Evolutionary conservation across 352 stramenopile species (phyloP).

Genomic region (Phytophthora sojae): DNA sequence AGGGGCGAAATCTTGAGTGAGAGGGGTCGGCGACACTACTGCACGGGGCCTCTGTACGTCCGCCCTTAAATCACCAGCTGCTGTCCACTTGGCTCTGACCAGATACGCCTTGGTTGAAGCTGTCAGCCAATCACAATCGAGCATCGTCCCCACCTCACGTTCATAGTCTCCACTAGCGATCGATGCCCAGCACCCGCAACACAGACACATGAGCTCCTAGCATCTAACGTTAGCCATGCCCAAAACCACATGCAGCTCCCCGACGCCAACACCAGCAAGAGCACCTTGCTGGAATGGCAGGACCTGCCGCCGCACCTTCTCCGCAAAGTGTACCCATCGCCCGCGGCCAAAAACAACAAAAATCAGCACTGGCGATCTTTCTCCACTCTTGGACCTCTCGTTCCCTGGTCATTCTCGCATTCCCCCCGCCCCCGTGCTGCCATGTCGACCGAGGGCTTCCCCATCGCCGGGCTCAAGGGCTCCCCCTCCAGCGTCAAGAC

Average conservation of each 20-base stretch:
- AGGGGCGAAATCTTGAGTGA: too few species aligned
- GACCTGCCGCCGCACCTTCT: neutral
- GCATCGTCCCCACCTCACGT: neutral
- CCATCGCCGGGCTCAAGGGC: constrained; percentile 3
- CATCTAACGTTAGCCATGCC: too few species aligned
- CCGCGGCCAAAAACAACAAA: neutral
- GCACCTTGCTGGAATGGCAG: neutral
- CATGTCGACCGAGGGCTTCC: constrained; percentile 2
- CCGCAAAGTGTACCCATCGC: neutral
- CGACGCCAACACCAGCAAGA: too few species aligned
- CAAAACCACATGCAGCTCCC: too few species aligned
- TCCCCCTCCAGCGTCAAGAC: constrained; percentile 1
- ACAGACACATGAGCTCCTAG: too few species aligned
- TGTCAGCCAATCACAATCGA: neutral
- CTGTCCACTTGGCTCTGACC: too few species aligned
- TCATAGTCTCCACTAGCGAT: neutral
- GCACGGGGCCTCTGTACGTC: too few species aligned
- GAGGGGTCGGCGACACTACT: too few species aligned
- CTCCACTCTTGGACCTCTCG: neutral
- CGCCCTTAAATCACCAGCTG: too few species aligned
- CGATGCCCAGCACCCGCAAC: neutral
- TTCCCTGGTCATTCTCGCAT: neutral
- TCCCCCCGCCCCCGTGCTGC: neutral
- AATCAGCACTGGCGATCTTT: neutral
- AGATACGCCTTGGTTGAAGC: neutral